phyloP scores from a whole-genome alignment of 495 filamentous ascomycete species.

The Penicillium alfredii region DNA sequence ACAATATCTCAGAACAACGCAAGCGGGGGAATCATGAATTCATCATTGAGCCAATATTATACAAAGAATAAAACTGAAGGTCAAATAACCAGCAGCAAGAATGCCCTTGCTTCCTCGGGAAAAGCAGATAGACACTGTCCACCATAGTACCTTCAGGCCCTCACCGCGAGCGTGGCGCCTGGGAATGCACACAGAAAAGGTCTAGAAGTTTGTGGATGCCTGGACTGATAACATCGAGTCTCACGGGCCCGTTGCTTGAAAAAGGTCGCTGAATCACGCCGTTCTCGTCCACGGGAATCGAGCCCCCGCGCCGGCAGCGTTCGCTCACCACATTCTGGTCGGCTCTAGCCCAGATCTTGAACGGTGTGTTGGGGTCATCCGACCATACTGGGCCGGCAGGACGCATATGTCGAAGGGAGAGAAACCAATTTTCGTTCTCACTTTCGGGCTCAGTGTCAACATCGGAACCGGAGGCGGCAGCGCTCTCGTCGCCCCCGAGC shows the following conservation, averaged over 20 bases:
- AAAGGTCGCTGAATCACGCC: conserved; percentile 27
- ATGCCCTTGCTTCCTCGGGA: too few relatives aligned
- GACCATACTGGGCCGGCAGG: conserved; percentile 25
- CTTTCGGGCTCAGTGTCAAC: conserved; percentile 8
- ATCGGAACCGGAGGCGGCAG: background rate
- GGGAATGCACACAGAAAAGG: too few relatives aligned
- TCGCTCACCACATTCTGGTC: conserved; percentile 30
- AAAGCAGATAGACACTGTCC: too few relatives aligned
- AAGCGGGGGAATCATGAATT: too few relatives aligned
- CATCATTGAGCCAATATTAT: too few relatives aligned
- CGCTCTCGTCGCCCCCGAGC: conserved; percentile 28
- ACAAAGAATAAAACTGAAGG: too few relatives aligned
- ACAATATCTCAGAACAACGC: too few relatives aligned
- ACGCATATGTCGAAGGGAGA: conserved; percentile 25
- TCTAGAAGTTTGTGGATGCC: too few relatives aligned
- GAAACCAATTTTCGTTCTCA: conserved; percentile 32
- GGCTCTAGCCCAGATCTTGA: conserved; percentile 39
- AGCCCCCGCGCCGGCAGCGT: conserved; percentile 25
- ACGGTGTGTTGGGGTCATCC: conserved; percentile 34
- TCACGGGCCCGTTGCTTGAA: background rate
- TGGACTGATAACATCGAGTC: too few relatives aligned
- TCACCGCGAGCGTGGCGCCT: too few relatives aligned
- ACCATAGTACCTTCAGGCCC: too few relatives aligned
- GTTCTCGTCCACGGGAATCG: conserved; percentile 26
- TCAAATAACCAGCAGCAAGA: too few relatives aligned